These are phyloP conservation scores for Trametes maxima DNA, from an alignment of 768 basidiomycete species.

Conservation along the genomic window DNA sequence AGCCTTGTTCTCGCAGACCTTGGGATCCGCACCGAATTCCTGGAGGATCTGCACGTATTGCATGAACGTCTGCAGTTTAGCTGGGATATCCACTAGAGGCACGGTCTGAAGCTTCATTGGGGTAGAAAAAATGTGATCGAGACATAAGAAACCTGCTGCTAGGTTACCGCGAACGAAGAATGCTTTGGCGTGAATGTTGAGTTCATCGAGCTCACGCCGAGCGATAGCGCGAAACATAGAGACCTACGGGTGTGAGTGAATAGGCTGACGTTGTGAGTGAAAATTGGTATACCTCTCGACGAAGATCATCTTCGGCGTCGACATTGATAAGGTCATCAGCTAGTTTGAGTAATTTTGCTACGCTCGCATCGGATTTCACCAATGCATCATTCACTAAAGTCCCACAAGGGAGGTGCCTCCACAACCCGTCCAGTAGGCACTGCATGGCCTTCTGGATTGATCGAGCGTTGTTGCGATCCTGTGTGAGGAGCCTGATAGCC, in stretches of 20 bases:
- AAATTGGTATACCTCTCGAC: conserved; percentile 14
- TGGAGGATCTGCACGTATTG: background rate
- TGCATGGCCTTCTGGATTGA: conserved; percentile 40
- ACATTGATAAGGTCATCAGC: background rate
- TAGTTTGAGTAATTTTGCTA: conserved; percentile 1
- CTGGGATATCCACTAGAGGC: conserved; percentile 31
- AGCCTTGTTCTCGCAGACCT: background rate
- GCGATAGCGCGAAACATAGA: conserved; percentile 41
- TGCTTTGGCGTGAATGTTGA: conserved; percentile 36
- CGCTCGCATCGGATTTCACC: background rate
- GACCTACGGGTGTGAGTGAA: conserved; percentile 21
- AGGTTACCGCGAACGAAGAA: conserved; percentile 35
- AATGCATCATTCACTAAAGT: conserved; percentile 6
- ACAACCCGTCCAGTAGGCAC: conserved; percentile 47
- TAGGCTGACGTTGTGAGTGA: background rate
- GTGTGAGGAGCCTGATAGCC: conserved; percentile 50
- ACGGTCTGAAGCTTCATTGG: conserved; percentile 32
- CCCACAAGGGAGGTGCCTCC: conserved; percentile 49
- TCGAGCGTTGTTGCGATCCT: conserved; percentile 31
- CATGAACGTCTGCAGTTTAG: background rate
- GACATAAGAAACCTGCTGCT: conserved; percentile 43
- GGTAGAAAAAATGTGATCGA: conserved; percentile 43
- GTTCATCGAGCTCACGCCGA: conserved; percentile 25
- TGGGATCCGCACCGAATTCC: background rate
- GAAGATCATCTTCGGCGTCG: background rate